Conservation (phyloP, 768 basidiomycete species). For the Sutorius australiensis region DNA sequence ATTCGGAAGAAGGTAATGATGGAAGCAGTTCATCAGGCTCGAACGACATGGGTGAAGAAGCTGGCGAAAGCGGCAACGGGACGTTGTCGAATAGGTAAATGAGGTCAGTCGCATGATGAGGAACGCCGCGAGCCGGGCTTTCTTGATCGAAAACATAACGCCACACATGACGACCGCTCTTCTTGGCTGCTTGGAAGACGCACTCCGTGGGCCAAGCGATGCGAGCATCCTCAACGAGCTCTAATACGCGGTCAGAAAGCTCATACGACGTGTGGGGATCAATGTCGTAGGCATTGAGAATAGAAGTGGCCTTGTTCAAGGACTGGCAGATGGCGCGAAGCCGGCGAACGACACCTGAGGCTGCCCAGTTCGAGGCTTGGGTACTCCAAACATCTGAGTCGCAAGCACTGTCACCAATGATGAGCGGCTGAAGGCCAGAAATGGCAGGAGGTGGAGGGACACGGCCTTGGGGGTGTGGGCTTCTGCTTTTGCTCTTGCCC, state of each 20-base stretch:
- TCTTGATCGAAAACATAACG: conserved; percentile 84
- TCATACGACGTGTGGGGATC: conserved; percentile 59
- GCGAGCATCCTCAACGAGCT: conserved; percentile 70
- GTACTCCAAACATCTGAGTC: conserved; percentile 64
- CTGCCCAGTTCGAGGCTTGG: conserved; percentile 60
- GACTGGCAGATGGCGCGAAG: conserved; percentile 75
- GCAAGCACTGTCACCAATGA: conserved; percentile 69
- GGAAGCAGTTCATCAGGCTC: conserved; percentile 31
- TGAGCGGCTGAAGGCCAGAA: conserved; percentile 54
- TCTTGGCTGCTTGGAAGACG: conserved; percentile 47
- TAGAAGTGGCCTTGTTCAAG: conserved; percentile 52
- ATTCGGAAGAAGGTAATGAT: conserved; percentile 28
- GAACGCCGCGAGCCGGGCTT: conserved; percentile 56
- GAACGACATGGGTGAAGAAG: conserved; percentile 32
- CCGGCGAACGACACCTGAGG: conserved; percentile 57
- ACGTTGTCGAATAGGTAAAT: conserved; percentile 78
- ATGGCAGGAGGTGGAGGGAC: conserved; percentile 8
- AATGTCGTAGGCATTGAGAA: conserved; percentile 73
- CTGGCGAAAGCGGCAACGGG: conserved; percentile 46
- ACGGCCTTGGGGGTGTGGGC: conserved; percentile 26
- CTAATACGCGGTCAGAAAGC: conserved; percentile 63
- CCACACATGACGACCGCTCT: conserved; percentile 62
- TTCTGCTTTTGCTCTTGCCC: conserved; percentile 23
- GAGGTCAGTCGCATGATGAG: conserved; percentile 70
- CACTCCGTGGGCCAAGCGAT: conserved; percentile 77